phyloP scores from a whole-genome alignment of 2,329 filamentous ascomycete species.

The Aureobasidium zeae region DNA sequence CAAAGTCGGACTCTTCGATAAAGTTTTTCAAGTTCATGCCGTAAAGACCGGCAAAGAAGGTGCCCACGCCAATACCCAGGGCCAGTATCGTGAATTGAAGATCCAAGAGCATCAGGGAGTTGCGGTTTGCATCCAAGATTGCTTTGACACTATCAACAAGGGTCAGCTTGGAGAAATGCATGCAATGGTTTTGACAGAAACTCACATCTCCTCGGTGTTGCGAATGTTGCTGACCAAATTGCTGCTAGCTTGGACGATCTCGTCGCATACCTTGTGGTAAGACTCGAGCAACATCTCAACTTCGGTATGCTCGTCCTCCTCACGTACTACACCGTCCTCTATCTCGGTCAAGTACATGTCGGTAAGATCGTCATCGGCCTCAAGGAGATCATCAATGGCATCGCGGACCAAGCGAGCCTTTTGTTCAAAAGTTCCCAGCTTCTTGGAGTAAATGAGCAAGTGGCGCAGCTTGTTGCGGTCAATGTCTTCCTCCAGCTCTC shows the following conservation, averaged over 20 bases:
- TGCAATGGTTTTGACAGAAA: constrained; percentile 16
- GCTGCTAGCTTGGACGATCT: constrained; percentile 90
- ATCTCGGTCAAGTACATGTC: constrained; percentile 96
- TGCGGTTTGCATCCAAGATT: constrained; percentile 95
- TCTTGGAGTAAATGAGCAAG: constrained; percentile 88
- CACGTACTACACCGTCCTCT: constrained; percentile 58
- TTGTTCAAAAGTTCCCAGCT: constrained; percentile 93
- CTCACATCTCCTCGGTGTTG: constrained; percentile 96
- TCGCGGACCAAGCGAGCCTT: constrained; percentile 90
- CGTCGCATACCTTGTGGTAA: constrained; percentile 95
- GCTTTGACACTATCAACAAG: constrained; percentile 67
- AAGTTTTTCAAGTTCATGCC: constrained; percentile 99
- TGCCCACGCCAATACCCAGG: constrained; percentile 86
- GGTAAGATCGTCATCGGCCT: constrained; percentile 90
- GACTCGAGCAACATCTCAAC: constrained; percentile 95
- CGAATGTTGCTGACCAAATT: constrained; percentile 90
- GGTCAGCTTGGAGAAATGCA: not conserved
- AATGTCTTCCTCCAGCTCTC: constrained; percentile 91
- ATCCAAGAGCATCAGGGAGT: constrained; percentile 93
- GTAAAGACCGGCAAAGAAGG: constrained; percentile 96
- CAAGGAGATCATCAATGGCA: constrained; percentile 87
- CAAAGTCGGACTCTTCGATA: constrained; percentile 84
- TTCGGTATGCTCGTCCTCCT: constrained; percentile 84
- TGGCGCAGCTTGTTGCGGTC: constrained; percentile 87
- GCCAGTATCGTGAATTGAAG: constrained; percentile 95